Evolutionary conservation across 23 red algal species (phyloP), one percentile per base, ranked within the genome.

Genomic region (Chondrus crispus): DNA sequence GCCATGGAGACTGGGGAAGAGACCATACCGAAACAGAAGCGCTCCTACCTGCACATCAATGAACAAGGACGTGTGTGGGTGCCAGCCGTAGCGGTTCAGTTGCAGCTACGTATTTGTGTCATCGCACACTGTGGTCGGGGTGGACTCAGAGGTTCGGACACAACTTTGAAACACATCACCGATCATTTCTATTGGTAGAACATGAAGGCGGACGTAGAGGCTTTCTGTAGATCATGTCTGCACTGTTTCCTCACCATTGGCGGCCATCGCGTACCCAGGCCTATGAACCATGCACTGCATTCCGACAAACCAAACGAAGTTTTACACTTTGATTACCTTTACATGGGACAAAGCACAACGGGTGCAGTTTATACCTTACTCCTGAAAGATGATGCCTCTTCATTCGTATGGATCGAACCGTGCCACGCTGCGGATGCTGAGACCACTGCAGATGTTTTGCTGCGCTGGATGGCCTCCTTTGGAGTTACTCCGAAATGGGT

Each of bases 381-480:
- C 24, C n/a, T 82, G 32, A 82, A 82, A 45, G 78, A 82, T 82
- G 78, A 82, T 30, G 6, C 33, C n/a, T 35, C 24, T 47, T 82
- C 78, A 24, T 82, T 41, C 40, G 28, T 62, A 3, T 11, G 9
- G 46, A 4, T 82, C 46, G 24, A 82, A 8, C 78, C 78, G 5
- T 58, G 78, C 41, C 26, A 82, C 40, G 24, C 5, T 64, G 46
- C 78, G n/a, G 46, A 22, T 24, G 52, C 48, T 30, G 78, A 18
- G 22, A 32, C 26, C 35, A 38, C 78, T 45, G 52, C 51, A 12
- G 42, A 58, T 4, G 39, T 22, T 37, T 6, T 82, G 39, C n/a
- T 82, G 32, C 24, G 40, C 33, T 82, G 78, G 78, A 36, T 82
- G 20, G 26, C 45, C 40, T 82, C 30, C 7, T 60, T 60, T 38